These are phyloP conservation scores for Sanghuangporus weigelae DNA, from an alignment of 1,284 basidiomycete genomes.

Conservation along the genomic window DNA sequence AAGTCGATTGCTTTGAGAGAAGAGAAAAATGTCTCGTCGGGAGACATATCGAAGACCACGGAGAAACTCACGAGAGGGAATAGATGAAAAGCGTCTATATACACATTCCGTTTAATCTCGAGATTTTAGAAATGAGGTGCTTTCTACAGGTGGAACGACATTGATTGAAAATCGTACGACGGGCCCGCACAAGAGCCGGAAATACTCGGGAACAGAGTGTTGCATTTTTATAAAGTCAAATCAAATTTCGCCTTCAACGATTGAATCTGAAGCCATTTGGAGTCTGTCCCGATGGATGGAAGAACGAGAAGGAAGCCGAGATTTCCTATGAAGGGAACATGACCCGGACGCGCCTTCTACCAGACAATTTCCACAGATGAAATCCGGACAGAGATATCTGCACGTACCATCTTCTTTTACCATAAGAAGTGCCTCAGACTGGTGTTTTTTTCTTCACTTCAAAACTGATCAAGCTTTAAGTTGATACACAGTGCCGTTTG, in stretches of 20 bases:
- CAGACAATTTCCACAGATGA: neutral
- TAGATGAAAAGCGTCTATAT: neutral
- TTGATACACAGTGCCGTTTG: no score
- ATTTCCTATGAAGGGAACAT: neutral
- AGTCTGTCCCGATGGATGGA: neutral
- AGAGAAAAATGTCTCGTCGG: neutral
- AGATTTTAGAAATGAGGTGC: conserved; percentile 1
- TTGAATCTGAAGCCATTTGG: neutral
- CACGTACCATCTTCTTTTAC: no score
- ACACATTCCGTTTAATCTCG: neutral
- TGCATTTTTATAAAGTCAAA: neutral
- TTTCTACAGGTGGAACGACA: neutral
- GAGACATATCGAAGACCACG: neutral
- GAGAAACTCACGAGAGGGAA: neutral
- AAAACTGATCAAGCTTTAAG: no score
- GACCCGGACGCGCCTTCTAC: neutral
- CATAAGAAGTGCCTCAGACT: no score
- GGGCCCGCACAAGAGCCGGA: neutral
- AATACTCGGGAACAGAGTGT: neutral
- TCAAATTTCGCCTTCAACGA: neutral
- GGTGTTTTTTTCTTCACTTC: no score
- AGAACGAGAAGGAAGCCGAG: neutral
- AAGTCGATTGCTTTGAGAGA: neutral
- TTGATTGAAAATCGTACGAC: neutral
- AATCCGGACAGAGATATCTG: neutral